Conservation (phyloP, 164 flowering plant genomes). For the Magnolia officinalis region DNA sequence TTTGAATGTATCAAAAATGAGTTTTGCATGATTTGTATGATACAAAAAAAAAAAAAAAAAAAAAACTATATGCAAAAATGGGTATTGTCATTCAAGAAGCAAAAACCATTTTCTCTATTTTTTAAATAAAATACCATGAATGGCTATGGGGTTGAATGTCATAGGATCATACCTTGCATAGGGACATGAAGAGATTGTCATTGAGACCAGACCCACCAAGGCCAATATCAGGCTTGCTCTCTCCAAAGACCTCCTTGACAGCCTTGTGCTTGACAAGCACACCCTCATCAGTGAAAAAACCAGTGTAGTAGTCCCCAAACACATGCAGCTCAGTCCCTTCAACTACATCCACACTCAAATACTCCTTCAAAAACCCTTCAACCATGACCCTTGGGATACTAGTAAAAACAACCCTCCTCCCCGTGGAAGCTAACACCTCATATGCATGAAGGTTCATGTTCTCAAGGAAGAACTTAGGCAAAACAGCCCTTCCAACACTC, state of each 20-base stretch:
- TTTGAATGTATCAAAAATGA: too few relatives aligned
- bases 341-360: constrained; percentile 51
- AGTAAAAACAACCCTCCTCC: constrained; percentile 45
- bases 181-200: constrained; percentile 61
- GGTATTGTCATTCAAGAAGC: too few relatives aligned
- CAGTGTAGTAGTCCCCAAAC: constrained; percentile 45
- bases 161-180: constrained; percentile 59
- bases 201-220: constrained; percentile 41
- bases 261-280: constrained; percentile 63
- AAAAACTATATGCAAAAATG: too few relatives aligned
- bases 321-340: constrained; percentile 64
- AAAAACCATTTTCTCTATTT: too few relatives aligned
- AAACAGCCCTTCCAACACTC: constrained; percentile 58
- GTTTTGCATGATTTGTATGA: too few relatives aligned
- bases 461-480: constrained; percentile 83
- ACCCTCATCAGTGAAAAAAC: constrained; percentile 44
- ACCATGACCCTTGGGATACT: constrained; percentile 77
- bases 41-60: too few relatives aligned
- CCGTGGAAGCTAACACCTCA: constrained; percentile 40
- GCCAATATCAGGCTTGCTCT: constrained; percentile 60
- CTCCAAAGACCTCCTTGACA: constrained; percentile 52
- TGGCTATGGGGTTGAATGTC: too few relatives aligned
- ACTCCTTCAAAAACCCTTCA: constrained; percentile 66
- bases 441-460: constrained; percentile 47
- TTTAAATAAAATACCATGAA: too few relatives aligned